Evolutionary conservation across 2,329 filamentous ascomycete genomes (phyloP).

Genomic region (Cordyceps cicadae): DNA sequence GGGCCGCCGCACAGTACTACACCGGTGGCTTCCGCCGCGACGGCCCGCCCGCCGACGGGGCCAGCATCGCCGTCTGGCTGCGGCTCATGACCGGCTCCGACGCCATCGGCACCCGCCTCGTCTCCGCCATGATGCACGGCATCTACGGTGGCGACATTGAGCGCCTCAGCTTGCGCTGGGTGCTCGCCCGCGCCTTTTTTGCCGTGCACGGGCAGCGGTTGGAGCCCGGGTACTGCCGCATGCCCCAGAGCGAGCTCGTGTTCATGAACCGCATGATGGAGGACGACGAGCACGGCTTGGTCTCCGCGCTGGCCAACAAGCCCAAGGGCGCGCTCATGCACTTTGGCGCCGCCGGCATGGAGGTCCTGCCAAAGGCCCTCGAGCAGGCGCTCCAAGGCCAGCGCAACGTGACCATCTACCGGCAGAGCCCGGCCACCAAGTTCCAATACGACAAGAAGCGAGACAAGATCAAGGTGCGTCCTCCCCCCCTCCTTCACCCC

Average conservation of each 20-base stretch:
- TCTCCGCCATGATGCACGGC: conserved; percentile 72
- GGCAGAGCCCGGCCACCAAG: conserved; percentile 37
- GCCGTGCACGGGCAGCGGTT: conserved; percentile 21
- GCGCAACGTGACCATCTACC: conserved; percentile 53
- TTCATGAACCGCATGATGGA: conserved; percentile 24
- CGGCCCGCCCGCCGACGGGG: conserved; percentile 17
- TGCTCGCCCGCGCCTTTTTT: conserved; percentile 30
- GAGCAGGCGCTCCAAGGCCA: conserved; percentile 39
- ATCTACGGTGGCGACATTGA: conserved; percentile 88
- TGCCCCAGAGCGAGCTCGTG: conserved; percentile 23
- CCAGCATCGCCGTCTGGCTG: conserved; percentile 31
- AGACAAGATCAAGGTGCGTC: conserved; percentile 34
- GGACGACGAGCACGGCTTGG: conserved; percentile 18
- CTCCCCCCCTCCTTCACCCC: too few species aligned
- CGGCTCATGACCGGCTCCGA: conserved; percentile 22
- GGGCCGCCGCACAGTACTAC: background rate
- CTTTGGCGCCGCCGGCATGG: conserved; percentile 49
- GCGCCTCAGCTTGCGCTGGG: conserved; percentile 63
- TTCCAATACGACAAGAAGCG: conserved; percentile 32
- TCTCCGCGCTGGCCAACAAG: conserved; percentile 24
- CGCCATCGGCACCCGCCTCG: conserved; percentile 57
- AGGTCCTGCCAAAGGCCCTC: conserved; percentile 49
- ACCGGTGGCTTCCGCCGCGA: background rate
- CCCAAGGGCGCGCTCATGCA: conserved; percentile 26
- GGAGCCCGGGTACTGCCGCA: conserved; percentile 28